Conservation (phyloP, 495 filamentous ascomycete species). For the Geoglossum glabrum region DNA sequence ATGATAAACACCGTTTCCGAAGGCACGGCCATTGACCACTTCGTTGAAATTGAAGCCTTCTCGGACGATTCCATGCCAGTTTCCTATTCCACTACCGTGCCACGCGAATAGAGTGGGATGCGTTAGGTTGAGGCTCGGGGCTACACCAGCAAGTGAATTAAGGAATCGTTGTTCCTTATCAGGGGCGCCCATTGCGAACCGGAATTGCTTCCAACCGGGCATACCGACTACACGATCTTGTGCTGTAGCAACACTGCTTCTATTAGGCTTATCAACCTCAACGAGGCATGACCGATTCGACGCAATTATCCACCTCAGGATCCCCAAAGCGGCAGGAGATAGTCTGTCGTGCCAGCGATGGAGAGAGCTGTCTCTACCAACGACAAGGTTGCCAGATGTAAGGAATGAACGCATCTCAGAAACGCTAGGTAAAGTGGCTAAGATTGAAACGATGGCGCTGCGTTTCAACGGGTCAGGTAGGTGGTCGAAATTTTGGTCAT, state of each 20-base stretch:
- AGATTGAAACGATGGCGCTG: slow-evolving; percentile 31
- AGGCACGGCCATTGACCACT: slow-evolving; percentile 41
- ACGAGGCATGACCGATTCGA: slow-evolving; percentile 79
- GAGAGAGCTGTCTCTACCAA: slow-evolving; percentile 20
- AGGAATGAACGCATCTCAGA: slow-evolving; percentile 42
- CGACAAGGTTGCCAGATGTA: slow-evolving; percentile 13
- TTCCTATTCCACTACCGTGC: slow-evolving; percentile 56
- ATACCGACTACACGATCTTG: slow-evolving; percentile 39
- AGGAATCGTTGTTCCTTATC: slow-evolving; percentile 79
- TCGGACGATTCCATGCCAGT: slow-evolving; percentile 86
- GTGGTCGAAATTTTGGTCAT: slow-evolving; percentile 36
- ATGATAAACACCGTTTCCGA: slow-evolving; percentile 70
- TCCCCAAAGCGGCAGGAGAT: slow-evolving; percentile 40
- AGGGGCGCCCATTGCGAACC: slow-evolving; percentile 72
- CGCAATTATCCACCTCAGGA: slow-evolving; percentile 78
- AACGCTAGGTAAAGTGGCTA: slow-evolving; percentile 51
- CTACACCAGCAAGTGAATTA: slow-evolving; percentile 32
- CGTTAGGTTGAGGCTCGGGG: slow-evolving; percentile 18
- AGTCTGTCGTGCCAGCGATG: slow-evolving; percentile 40
- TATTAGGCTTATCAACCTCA: slow-evolving; percentile 31
- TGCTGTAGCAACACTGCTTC: neutral
- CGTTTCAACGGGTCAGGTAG: slow-evolving; percentile 28
- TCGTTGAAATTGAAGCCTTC: slow-evolving; percentile 57
- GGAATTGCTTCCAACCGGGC: slow-evolving; percentile 55
- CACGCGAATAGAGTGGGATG: slow-evolving; percentile 64